Evolutionary conservation across 148 eudicot species (phyloP), one percentile per base, ranked within the genome.

Genomic region (Rhododendron mucronatum): DNA sequence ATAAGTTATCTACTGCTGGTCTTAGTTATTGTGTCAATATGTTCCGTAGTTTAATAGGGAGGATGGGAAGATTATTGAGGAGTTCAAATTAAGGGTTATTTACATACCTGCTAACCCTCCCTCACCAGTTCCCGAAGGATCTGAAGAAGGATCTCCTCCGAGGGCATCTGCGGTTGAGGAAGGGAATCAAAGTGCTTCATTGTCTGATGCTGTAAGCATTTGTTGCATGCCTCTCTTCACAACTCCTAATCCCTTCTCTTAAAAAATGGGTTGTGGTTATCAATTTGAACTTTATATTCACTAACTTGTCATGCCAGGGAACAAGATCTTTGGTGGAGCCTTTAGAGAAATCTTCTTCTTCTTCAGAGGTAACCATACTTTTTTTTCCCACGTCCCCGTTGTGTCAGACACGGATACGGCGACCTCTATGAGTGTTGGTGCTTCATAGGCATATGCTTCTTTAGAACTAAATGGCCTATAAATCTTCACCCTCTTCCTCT

Each of bases 41-140:
- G 8, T 75, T 85, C 74, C 87, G 74, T 84, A 96, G 98, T 96
- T 96, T 86, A 94, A 89, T 85, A 94, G 89, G 91, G 97, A 89
- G 83, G 96, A 90, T 11, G 93, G 93, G 65, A 96, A 91, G 87
- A 87, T 90, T 85, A 86, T 96, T 20, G 95, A 93, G 86, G 98
- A 96, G 91, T 90, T 92, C 88, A 94, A 91, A 84, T 87, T 96
- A 87, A 91, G 95, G 90, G 98, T 96, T 85, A 88, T 92, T 71
- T 95, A 90, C 65, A 85, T 96, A 86, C 95, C 95, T 80, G 97
- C 95, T 10, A 95, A 96, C 80, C 99, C 98, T 86, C 99, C 99
- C 33, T 96, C 99, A 44, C 99, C 99, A 28, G 99, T 96, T 74
- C 95, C 96, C 13, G 98, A 95, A 90, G 98, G 92, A 89, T 92